Percentiles rank a stretch among this genome's conserved stretches.
Evolutionary conservation across 805 yeast species (phyloP).

Genomic region (Ogataea kodamae): DNA sequence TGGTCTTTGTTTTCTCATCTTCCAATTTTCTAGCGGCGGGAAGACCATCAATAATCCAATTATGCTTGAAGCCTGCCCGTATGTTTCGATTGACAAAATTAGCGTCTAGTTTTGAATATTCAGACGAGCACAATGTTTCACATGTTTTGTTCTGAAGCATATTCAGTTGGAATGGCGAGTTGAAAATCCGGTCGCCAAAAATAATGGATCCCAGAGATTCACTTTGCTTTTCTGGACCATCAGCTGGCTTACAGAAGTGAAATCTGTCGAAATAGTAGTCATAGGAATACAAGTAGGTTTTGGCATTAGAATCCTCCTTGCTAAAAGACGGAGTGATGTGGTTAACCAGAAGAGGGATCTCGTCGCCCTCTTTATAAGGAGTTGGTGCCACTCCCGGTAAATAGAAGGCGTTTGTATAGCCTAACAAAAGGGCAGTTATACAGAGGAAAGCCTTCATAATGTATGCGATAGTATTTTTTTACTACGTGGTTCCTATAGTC

Average conservation of each 20-base stretch:
- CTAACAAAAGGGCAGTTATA: slow-evolving; percentile 8
- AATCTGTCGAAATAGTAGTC: slow-evolving; percentile 82
- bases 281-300: slow-evolving; percentile 65
- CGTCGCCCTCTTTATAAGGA: slow-evolving; percentile 69
- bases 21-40: slow-evolving; percentile 74
- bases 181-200: slow-evolving; percentile 93
- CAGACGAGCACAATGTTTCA: slow-evolving; percentile 55
- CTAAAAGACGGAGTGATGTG: slow-evolving; percentile 78
- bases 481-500: slow-evolving; percentile 11
- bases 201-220: slow-evolving; percentile 91
- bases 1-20: slow-evolving; percentile 56
- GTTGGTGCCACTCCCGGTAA: slow-evolving; percentile 97
- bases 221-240: slow-evolving; percentile 65
- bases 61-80: slow-evolving; percentile 77
- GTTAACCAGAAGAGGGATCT: slow-evolving; percentile 77
- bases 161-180: slow-evolving; percentile 79
- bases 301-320: slow-evolving; percentile 39
- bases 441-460: slow-evolving; percentile 8
- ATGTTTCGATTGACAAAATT: slow-evolving; percentile 75
- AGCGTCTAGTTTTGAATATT: slow-evolving; percentile 64
- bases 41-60: slow-evolving; percentile 93
- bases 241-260: slow-evolving; percentile 77
- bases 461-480: slow-evolving; percentile 4
- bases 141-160: slow-evolving; percentile 77
- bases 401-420: slow-evolving; percentile 58